Evolutionary conservation across 2,329 filamentous ascomycete genomes (phyloP).

Genomic region (Neonectria punicea): DNA sequence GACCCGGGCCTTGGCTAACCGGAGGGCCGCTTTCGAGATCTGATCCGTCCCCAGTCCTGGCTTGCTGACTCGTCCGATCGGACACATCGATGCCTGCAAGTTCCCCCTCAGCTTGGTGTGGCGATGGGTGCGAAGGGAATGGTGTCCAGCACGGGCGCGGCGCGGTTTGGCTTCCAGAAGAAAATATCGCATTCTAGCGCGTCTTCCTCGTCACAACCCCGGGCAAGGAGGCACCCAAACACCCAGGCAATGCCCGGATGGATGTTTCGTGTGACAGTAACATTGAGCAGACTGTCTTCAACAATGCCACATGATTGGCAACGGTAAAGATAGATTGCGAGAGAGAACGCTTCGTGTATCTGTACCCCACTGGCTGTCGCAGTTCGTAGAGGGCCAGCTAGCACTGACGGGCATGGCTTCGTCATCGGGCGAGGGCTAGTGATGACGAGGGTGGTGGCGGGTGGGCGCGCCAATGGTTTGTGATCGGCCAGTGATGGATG

Average conservation of each 20-base stretch:
- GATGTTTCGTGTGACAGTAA: constrained; percentile 8
- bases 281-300: constrained; percentile 12
- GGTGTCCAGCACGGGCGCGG: constrained; percentile 7
- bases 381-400: not conserved
- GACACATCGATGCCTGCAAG: constrained; percentile 22
- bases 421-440: not conserved
- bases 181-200: constrained; percentile 31
- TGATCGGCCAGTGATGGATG: not conserved
- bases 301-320: constrained; percentile 14
- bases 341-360: not conserved
- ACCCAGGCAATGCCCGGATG: constrained; percentile 8
- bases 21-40: constrained; percentile 22
- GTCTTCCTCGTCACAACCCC: constrained; percentile 22
- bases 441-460: not conserved
- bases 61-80: constrained; percentile 27
- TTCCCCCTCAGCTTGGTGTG: constrained; percentile 18
- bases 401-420: not conserved
- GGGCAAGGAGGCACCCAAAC: constrained; percentile 20
- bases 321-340: constrained; percentile 1
- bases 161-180: constrained; percentile 36
- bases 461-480: not conserved
- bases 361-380: constrained; percentile 8
- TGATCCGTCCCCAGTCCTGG: constrained; percentile 18
- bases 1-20: constrained; percentile 18
- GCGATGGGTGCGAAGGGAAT: constrained; percentile 15